Conservation (phyloP, 2,329 filamentous ascomycete species). For the Stagonosporopsis chrysanthemi region DNA sequence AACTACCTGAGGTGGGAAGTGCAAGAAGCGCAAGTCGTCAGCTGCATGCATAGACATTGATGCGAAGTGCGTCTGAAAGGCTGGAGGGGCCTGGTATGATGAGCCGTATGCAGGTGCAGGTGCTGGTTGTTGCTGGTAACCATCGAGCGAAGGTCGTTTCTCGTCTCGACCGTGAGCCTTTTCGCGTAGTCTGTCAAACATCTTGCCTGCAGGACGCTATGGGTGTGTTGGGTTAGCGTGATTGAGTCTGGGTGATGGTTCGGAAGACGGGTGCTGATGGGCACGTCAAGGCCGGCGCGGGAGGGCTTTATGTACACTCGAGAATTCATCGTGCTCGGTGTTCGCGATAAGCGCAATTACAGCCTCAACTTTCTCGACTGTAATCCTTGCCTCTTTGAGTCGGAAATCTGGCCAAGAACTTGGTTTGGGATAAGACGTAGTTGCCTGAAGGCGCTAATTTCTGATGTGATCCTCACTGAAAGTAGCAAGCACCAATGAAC, state of each 20-base stretch:
- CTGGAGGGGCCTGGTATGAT: constrained; percentile 14
- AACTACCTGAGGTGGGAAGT: constrained; percentile 43
- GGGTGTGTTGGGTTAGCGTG: not conserved
- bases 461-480: constrained; percentile 6
- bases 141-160: constrained; percentile 19
- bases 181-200: constrained; percentile 27
- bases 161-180: constrained; percentile 22
- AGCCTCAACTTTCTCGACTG: not conserved
- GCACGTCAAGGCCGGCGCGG: not conserved
- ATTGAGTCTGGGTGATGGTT: not conserved
- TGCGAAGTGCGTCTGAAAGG: constrained; percentile 34
- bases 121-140: constrained; percentile 3
- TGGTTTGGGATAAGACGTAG: constrained; percentile 1
- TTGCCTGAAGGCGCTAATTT: not conserved
- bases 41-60: constrained; percentile 34
- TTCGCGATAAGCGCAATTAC: not conserved
- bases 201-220: not conserved
- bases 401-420: constrained; percentile 5
- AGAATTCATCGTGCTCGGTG: not conserved
- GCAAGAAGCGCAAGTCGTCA: constrained; percentile 46
- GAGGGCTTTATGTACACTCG: constrained; percentile 1
- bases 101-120: constrained; percentile 23
- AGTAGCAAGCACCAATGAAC: not conserved
- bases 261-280: not conserved
- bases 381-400: not conserved